Evolutionary conservation across 2,329 filamentous ascomycete species (phyloP), one percentile per base, ranked within the genome.

Genomic region (Nothophaeocryptopus gaeumannii): DNA sequence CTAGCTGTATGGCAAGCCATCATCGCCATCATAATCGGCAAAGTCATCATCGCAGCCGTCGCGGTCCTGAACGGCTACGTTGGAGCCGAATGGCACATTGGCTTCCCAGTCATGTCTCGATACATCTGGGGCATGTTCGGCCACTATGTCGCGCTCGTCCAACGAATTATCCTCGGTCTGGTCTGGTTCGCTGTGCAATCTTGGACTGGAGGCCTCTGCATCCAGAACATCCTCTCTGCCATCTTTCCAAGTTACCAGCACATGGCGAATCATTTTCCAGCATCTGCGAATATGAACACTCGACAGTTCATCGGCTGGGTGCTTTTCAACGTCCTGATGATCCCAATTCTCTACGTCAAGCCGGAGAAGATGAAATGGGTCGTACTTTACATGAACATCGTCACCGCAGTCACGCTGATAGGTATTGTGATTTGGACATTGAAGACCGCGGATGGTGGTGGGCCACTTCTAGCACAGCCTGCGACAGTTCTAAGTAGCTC

Each of bases 121-220:
- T 76, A 77, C 5, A 74, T 74, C 41, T 82, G 77, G 74, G 79
- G 78, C 0, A 79, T 80, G 63, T 79, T 74, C 34, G 77, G 78
- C 41, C 75, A 73, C 16, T 81, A 80, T 60, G 65, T 81, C 20
- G 73, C 77, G 10, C 75, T 81, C 40, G 58, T 81, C 5, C 79
- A 77, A 0, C 72, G 78, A 9, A 70, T 74, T 13, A 73, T 81
- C 33, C 70, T 81, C 4, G 77, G 76, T 14, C 41, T 62, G 9
- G 61, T 63, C 62, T 33, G 67, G 62, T 81, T 85, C 45, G 79
- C 82, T 0, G 83, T 86, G 37, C 81, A 86, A 57, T 80, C 78
- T 31, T 80, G 81, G 58, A 83, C 83, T 55, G 83, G 83, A 0
- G 81, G 78, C 0, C 76, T 80, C 50, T 72, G 74, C 0, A 69